A percentile compares a stretch with the other conserved stretches of the same genome.
Evolutionary conservation across 352 stramenopile species (phyloP).

Genomic region (Phytophthora lateralis): DNA sequence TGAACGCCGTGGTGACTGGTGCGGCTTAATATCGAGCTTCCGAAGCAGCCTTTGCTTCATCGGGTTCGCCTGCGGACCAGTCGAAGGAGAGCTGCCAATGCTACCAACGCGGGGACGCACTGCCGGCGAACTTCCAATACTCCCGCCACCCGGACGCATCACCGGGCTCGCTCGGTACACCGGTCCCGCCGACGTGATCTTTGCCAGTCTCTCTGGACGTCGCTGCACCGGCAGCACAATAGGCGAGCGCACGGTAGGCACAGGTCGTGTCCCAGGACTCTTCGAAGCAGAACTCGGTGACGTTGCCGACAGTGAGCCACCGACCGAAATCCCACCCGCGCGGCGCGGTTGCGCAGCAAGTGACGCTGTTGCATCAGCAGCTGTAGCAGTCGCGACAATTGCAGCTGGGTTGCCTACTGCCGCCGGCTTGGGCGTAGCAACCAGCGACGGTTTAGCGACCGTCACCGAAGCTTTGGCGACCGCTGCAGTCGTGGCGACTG

Average conservation of each 20-base stretch:
- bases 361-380: neutral
- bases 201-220: conserved; percentile 59
- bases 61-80: conserved; percentile 20
- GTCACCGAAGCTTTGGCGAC: conserved; percentile 1
- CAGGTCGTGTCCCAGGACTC: conserved; percentile 3
- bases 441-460: conserved; percentile 1
- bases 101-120: conserved; percentile 27
- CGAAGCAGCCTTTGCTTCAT: conserved; percentile 47
- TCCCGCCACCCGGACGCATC: conserved; percentile 40
- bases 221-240: conserved; percentile 53
- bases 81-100: conserved; percentile 19
- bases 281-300: conserved; percentile 15
- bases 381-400: neutral
- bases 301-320: conserved; percentile 23
- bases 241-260: conserved; percentile 40
- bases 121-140: conserved; percentile 14
- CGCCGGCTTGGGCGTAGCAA: conserved; percentile 1
- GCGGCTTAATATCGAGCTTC: conserved; percentile 79
- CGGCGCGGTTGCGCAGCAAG: conserved; percentile 8
- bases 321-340: conserved; percentile 30
- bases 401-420: neutral
- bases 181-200: conserved; percentile 59
- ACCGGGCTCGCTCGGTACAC: conserved; percentile 61
- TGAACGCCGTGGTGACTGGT: conserved; percentile 69
- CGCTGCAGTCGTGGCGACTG: conserved; percentile 5